A percentile compares a stretch with the other conserved stretches of the same genome.
These are phyloP conservation scores for Rhizopogon vinicolor DNA, from an alignment of 768 basidiomycete genomes.

Conservation along the genomic window DNA sequence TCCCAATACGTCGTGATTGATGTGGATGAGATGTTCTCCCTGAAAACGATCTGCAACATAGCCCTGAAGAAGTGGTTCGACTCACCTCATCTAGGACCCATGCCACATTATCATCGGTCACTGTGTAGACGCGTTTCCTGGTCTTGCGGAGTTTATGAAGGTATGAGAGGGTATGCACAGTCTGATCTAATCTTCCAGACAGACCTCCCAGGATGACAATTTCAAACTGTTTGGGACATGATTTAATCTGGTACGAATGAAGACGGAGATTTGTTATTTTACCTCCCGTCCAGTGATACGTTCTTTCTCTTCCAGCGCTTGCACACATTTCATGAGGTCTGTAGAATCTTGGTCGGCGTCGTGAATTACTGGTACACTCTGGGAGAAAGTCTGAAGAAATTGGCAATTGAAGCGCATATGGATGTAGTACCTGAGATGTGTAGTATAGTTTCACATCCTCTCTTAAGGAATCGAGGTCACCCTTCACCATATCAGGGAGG, in stretches of 20 bases:
- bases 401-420: neutral
- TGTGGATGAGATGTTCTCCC: slow-evolving; percentile 79
- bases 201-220: slow-evolving; percentile 85
- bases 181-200: slow-evolving; percentile 91
- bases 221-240: slow-evolving; percentile 42
- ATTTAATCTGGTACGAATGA: neutral
- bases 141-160: slow-evolving; percentile 72
- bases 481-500: slow-evolving; percentile 84
- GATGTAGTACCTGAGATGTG: slow-evolving; percentile 38
- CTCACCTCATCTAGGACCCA: slow-evolving; percentile 82
- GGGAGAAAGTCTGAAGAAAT: neutral
- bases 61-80: neutral
- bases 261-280: neutral
- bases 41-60: slow-evolving; percentile 21
- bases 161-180: slow-evolving; percentile 82
- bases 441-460: slow-evolving; percentile 73
- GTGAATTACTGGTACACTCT: slow-evolving; percentile 66
- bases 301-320: slow-evolving; percentile 57
- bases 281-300: slow-evolving; percentile 34
- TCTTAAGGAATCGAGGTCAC: slow-evolving; percentile 88
- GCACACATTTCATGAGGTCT: slow-evolving; percentile 92
- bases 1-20: slow-evolving; percentile 73
- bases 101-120: slow-evolving; percentile 88
- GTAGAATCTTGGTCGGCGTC: slow-evolving; percentile 83
- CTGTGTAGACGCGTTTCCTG: slow-evolving; percentile 58